These are phyloP conservation scores for Kregervanrija pseudodelftensis DNA, from an alignment of 805 yeast genomes.

Conservation along the genomic window DNA sequence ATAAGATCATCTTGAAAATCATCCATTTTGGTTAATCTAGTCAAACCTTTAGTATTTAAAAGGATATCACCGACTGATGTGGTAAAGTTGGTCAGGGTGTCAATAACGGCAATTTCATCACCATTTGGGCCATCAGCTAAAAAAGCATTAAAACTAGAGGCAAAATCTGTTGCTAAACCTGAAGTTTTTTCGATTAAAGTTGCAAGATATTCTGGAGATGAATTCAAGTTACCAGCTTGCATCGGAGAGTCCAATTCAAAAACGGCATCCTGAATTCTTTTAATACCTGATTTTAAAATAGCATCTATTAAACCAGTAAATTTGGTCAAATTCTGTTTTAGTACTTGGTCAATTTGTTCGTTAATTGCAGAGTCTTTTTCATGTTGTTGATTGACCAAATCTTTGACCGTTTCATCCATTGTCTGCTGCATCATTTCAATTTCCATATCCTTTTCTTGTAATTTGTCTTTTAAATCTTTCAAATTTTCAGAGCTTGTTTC, in stretches of 20 bases:
- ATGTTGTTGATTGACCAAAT: slow-evolving; percentile 42
- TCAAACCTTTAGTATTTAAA: slow-evolving; percentile 63
- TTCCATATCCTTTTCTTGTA: slow-evolving; percentile 69
- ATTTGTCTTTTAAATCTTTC: slow-evolving; percentile 33
- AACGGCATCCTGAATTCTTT: slow-evolving; percentile 63
- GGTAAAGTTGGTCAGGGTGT: slow-evolving; percentile 56
- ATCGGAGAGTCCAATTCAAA: slow-evolving; percentile 70
- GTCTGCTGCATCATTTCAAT: slow-evolving; percentile 73
- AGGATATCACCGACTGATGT: slow-evolving; percentile 55
- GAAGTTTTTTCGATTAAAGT: slow-evolving; percentile 67
- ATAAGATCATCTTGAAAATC: slow-evolving; percentile 45
- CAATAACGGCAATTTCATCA: slow-evolving; percentile 56
- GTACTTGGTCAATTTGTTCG: slow-evolving; percentile 50
- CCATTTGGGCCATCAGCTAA: slow-evolving; percentile 69
- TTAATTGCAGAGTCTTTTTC: slow-evolving; percentile 47
- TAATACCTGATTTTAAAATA: slow-evolving; percentile 59
- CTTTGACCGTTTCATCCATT: slow-evolving; percentile 62
- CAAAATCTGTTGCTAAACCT: slow-evolving; percentile 69
- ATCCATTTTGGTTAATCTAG: slow-evolving; percentile 44
- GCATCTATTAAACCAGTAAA: slow-evolving; percentile 57
- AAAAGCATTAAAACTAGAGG: slow-evolving; percentile 66
- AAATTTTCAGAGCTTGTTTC: slow-evolving; percentile 15
- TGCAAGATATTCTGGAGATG: slow-evolving; percentile 62
- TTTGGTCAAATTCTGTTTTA: slow-evolving; percentile 41
- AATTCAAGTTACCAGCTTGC: slow-evolving; percentile 74